phyloP scores from a whole-genome alignment of 345 rosid genomes.

The Diplotaxis tenuifolia region DNA sequence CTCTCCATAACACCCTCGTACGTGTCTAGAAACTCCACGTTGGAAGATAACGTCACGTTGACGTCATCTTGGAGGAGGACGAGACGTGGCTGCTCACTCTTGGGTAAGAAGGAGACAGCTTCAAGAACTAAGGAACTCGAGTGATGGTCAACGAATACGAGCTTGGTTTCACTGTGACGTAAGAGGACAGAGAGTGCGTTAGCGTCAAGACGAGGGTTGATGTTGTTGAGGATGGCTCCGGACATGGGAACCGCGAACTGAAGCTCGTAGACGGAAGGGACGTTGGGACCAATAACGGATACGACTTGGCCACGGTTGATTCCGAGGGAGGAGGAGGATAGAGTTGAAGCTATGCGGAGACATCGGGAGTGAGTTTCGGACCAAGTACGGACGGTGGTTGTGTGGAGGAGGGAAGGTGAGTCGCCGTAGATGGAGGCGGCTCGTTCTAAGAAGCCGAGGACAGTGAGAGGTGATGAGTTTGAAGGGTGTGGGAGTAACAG shows the following conservation, averaged over 20 bases:
- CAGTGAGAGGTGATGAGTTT: constrained; percentile 41
- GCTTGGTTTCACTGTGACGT: constrained; percentile 57
- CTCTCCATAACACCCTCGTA: constrained; percentile 48
- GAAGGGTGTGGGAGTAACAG: constrained; percentile 40
- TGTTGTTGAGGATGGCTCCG: constrained; percentile 59
- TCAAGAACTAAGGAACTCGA: constrained; percentile 42
- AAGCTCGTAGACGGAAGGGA: constrained; percentile 63
- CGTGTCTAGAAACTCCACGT: constrained; percentile 16
- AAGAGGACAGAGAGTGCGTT: constrained; percentile 47
- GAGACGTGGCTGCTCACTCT: constrained; percentile 26
- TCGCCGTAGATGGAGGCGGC: constrained; percentile 76
- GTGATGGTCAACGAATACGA: constrained; percentile 55
- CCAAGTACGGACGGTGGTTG: constrained; percentile 55
- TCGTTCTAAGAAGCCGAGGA: constrained; percentile 49
- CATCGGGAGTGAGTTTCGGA: constrained; percentile 69
- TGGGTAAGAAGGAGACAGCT: constrained; percentile 44
- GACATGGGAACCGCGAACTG: constrained; percentile 73
- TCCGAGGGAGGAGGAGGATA: constrained; percentile 46
- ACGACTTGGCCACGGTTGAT: constrained; percentile 50
- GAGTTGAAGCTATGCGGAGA: constrained; percentile 69
- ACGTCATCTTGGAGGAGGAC: constrained; percentile 36
- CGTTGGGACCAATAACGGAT: constrained; percentile 59
- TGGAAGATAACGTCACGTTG: background rate
- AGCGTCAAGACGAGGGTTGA: constrained; percentile 62
- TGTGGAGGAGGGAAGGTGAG: constrained; percentile 57